A percentile compares a stretch with the other conserved stretches of the same genome.
Evolutionary conservation across 352 stramenopile genomes (phyloP).

Genomic region (Phytophthora rubi): DNA sequence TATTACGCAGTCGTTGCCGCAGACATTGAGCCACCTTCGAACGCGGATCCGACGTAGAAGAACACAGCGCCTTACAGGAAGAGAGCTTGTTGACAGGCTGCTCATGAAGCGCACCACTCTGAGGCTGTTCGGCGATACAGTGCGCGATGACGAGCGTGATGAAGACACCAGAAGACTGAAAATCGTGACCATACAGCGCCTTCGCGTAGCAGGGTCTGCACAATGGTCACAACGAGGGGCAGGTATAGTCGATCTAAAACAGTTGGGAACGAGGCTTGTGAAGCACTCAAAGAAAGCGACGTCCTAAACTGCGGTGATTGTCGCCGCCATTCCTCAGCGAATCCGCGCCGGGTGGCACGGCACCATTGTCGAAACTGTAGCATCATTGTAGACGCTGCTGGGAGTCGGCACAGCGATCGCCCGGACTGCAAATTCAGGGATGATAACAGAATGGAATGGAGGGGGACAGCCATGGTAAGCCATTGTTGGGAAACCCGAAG

Average conservation of each 20-base stretch:
- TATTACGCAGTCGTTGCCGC: slow-evolving; percentile 13
- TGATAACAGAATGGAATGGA: not conserved
- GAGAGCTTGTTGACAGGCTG: slow-evolving; percentile 18
- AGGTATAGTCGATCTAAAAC: slow-evolving; percentile 42
- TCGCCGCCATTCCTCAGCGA: too few species aligned
- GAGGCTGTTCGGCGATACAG: slow-evolving; percentile 3
- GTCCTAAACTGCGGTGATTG: slow-evolving; percentile 28
- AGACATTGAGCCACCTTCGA: slow-evolving; percentile 51
- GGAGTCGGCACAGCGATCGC: slow-evolving; percentile 19
- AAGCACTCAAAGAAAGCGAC: slow-evolving; percentile 46
- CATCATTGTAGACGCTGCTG: slow-evolving; percentile 22
- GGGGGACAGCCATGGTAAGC: too few species aligned
- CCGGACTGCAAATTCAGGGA: slow-evolving; percentile 18
- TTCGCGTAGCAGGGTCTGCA: slow-evolving; percentile 43
- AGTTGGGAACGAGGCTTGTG: slow-evolving; percentile 44
- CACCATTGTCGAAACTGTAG: not conserved
- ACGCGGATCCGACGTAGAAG: slow-evolving; percentile 35
- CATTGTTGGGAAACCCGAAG: too few species aligned
- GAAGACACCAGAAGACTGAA: slow-evolving; percentile 38
- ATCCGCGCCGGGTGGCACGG: not conserved
- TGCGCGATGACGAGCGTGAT: slow-evolving; percentile 35
- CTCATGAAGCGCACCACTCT: slow-evolving; percentile 5
- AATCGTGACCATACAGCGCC: slow-evolving; percentile 31
- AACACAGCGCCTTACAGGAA: slow-evolving; percentile 22
- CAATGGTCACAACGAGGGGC: slow-evolving; percentile 43